A percentile compares a stretch with the other conserved stretches of the same genome.
Conservation (phyloP, 176 grass and related monocot species). For the Phragmites australis region DNA sequence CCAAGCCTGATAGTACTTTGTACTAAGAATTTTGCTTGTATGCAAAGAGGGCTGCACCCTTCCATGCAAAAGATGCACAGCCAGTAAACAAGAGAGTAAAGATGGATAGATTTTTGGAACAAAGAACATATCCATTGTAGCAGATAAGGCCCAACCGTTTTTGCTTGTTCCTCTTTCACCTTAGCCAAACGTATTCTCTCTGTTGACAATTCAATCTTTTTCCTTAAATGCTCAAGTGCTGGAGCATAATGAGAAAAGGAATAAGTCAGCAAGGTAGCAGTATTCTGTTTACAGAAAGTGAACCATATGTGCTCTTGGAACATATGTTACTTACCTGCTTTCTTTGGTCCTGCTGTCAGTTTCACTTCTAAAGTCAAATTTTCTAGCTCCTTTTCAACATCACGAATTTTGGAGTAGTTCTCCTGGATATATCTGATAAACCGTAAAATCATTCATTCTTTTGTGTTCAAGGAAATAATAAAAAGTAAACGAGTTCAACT, state of each 20-base stretch:
- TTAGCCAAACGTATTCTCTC: conserved; percentile 83
- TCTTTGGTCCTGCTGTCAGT: conserved; percentile 91
- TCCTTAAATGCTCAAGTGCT: conserved; percentile 88
- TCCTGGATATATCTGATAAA: conserved; percentile 86
- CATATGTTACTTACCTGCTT: conserved; percentile 66
- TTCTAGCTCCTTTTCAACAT: conserved; percentile 92
- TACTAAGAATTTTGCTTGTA: background rate
- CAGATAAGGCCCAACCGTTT: conserved; percentile 61
- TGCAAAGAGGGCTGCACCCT: conserved; percentile 9
- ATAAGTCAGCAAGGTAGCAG: conserved; percentile 9
- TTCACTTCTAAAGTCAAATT: conserved; percentile 85
- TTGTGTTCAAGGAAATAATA: background rate
- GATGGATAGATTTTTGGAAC: background rate
- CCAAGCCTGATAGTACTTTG: background rate
- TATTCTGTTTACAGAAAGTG: conserved; percentile 21
- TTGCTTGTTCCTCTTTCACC: conserved; percentile 78
- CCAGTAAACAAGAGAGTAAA: conserved; percentile 1
- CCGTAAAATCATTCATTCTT: background rate
- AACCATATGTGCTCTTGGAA: conserved; percentile 20
- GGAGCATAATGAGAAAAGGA: conserved; percentile 29
- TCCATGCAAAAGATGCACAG: background rate
- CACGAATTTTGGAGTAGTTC: conserved; percentile 96
- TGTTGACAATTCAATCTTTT: conserved; percentile 87
- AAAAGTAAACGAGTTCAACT: conserved; percentile 17
- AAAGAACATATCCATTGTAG: background rate